Base-by-base conservation (phyloP, 768 basidiomycete genomes). In the Harrya chromipes region DNA sequence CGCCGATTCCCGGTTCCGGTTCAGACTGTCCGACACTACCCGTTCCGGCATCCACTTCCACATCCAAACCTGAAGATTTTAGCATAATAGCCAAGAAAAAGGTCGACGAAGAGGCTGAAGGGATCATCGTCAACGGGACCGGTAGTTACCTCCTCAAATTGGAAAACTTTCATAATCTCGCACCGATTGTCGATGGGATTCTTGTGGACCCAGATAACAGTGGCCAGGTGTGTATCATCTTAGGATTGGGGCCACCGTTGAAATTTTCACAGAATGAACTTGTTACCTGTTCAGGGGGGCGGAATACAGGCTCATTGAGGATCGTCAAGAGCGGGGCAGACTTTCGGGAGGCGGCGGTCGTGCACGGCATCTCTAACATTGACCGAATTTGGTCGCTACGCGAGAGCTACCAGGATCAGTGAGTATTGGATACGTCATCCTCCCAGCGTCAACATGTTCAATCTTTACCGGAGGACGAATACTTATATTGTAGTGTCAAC, bases 281-380 rank as follows among this genome's bases (percentile, higher is more conserved):
- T 36, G 81, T 95, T 4, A 90, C 91, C 1, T 90, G 89, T 59
- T 94, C 90, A 4, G 94, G 94, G 6, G 87, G 82, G 2, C 76
- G 76, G 42, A 90, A 82, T 53, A 80, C 82, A 3, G 93, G 94
- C 2, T 83, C 85, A 10, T 59, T 97, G 14, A 84, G 86, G 41
- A 68, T 93, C 26, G 76, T 97, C 17, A 76, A 89, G 52, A 89
- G 83, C 48, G 93, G 93, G 2, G 89, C 90, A 6, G 86, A 90
- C 56, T 85, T 92, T 62, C 74, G 80, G 47, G 84, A 86, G 57
- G 58, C 79, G 11, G 85, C 83, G 0, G 65, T 69, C 24, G 60
- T 90, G 6, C 74, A 79, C 5, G 84, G 84, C 1, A 55, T 92
- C 40, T 63, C 70, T 0, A 69, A 79, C 47, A 72, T 85, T n/a